These are phyloP conservation scores for Teratosphaeria epicoccoides DNA, from an alignment of 2,329 filamentous ascomycete genomes.

Conservation along the genomic window DNA sequence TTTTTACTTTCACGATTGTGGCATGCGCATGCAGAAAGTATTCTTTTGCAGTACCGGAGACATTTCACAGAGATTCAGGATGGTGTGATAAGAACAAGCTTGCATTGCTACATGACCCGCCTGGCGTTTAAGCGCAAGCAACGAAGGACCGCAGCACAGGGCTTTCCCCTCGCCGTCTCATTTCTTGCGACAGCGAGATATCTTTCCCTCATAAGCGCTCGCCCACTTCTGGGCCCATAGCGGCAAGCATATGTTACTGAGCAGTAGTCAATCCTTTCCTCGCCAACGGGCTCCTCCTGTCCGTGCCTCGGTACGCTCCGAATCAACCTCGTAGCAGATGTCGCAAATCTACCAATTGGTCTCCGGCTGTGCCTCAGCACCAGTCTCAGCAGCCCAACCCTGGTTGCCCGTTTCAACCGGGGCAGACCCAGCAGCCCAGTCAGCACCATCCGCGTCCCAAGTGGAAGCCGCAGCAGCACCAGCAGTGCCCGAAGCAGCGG, in stretches of 20 bases:
- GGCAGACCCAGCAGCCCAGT: conserved; percentile 56
- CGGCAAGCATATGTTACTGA: conserved; percentile 1
- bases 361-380: conserved; percentile 28
- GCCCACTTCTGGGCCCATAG: conserved; percentile 40
- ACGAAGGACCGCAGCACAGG: conserved; percentile 54
- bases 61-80: no score
- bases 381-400: conserved; percentile 39
- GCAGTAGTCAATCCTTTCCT: conserved; percentile 7
- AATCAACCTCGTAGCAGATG: conserved; percentile 2
- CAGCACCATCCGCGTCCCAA: conserved; percentile 53
- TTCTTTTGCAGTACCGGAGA: no score
- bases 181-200: conserved; percentile 47
- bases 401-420: conserved; percentile 38
- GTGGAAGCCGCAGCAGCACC: conserved; percentile 52
- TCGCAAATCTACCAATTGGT: conserved; percentile 35
- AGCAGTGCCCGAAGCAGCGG: conserved; percentile 46
- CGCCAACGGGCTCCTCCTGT: background rate
- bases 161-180: conserved; percentile 67
- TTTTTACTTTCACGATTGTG: no score
- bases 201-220: conserved; percentile 99
- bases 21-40: no score
- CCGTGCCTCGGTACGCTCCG: background rate
- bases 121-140: conserved; percentile 20
- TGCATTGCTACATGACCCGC: conserved; percentile 19
- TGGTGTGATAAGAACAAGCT: background rate